Evolutionary conservation across 306 rosid species (phyloP).

Genomic region (Sicyos edulis): DNA sequence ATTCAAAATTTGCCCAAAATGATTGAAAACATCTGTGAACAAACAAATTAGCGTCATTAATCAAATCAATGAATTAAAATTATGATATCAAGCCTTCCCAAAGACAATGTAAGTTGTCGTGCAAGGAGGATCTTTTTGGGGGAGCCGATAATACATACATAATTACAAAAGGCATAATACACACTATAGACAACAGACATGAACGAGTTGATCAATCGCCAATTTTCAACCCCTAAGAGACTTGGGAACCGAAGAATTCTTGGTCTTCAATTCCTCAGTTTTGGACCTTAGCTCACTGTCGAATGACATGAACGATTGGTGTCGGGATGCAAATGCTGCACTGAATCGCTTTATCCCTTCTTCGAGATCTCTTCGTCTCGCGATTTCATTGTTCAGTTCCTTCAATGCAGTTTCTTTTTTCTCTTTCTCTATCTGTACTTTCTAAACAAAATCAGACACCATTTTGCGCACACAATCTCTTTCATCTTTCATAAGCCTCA

Average conservation of each 20-base stretch:
- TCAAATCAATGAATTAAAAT: too few relatives aligned
- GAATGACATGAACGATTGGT: conserved; percentile 49
- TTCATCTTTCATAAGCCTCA: conserved; percentile 46
- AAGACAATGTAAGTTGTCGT: neutral
- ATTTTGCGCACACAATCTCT: conserved; percentile 50
- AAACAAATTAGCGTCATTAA: too few relatives aligned
- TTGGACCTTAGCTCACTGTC: conserved; percentile 51
- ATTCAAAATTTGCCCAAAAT: too few relatives aligned
- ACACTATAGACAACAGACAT: neutral
- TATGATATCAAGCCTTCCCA: neutral
- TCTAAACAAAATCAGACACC: conserved; percentile 52
- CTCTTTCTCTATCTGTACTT: conserved; percentile 40
- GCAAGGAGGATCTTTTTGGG: neutral
- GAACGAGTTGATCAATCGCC: neutral
- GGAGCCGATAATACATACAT: neutral
- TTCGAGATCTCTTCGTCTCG: conserved; percentile 68
- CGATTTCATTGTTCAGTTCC: conserved; percentile 49
- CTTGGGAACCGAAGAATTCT: conserved; percentile 45
- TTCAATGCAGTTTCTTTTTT: conserved; percentile 53
- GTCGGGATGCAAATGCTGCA: conserved; percentile 57
- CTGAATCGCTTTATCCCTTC: conserved; percentile 60
- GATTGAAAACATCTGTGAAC: too few relatives aligned
- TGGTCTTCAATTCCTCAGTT: conserved; percentile 43
- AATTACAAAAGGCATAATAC: neutral
- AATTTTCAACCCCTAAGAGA: conserved; percentile 34